These are phyloP conservation scores for Aspergillus carlsbadensis DNA, from an alignment of 495 filamentous ascomycete species.

Conservation along the genomic window DNA sequence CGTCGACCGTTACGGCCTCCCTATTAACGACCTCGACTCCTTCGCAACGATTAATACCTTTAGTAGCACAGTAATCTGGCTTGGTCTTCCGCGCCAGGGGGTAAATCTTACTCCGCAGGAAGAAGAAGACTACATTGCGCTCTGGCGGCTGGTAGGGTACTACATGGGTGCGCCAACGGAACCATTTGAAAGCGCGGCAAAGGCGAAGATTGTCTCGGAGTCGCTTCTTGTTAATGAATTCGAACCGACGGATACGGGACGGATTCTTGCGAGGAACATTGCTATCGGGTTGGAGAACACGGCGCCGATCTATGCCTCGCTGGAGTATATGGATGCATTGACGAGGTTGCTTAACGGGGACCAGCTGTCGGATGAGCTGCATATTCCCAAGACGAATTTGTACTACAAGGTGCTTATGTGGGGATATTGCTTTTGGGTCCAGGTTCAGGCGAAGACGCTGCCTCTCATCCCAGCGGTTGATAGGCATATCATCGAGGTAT, in stretches of 20 bases:
- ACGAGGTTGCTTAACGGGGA: conserved; percentile 70
- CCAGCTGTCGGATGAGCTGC: conserved; percentile 57
- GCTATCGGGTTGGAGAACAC: conserved; percentile 60
- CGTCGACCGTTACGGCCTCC: conserved; percentile 56
- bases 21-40: conserved; percentile 73
- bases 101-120: conserved; percentile 62
- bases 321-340: conserved; percentile 62
- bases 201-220: conserved; percentile 62
- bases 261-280: conserved; percentile 70
- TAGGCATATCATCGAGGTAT: conserved; percentile 50
- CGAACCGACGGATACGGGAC: conserved; percentile 56
- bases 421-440: conserved; percentile 68
- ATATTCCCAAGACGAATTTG: conserved; percentile 52
- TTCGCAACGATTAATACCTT: conserved; percentile 70
- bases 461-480: conserved; percentile 59
- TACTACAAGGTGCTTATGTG: conserved; percentile 61
- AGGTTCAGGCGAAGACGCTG: conserved; percentile 50
- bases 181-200: conserved; percentile 52
- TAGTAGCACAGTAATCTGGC: conserved; percentile 62
- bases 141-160: conserved; percentile 73
- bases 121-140: conserved; percentile 64
- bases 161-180: conserved; percentile 67
- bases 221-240: conserved; percentile 61
- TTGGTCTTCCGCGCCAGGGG: conserved; percentile 69
- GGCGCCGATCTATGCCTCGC: conserved; percentile 62